Base-by-base conservation (phyloP, 345 rosid species). In the Brassica carinata region DNA sequence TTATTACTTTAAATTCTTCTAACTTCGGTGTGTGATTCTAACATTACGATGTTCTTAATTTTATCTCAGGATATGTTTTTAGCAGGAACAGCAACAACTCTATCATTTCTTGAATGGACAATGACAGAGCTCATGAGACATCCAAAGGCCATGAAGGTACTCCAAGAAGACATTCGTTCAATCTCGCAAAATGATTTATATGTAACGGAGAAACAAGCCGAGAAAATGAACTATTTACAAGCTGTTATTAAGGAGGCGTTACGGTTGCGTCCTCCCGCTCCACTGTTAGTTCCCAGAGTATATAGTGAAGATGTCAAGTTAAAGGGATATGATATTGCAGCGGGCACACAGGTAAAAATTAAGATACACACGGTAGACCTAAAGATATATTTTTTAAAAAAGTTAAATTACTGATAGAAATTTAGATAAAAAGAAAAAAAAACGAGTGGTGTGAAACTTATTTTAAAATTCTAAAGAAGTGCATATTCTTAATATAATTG, bases 251-350 rank as follows among this genome's bases (percentile, higher is more conserved):
- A 83, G 40, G 89, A 83, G 53, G 65, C 67, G 3, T 66, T 86
- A 18, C 78, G 86, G 19, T 70, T 83, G 17, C 78, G 74, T 65
- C 87, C 85, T 30, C 86, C 86, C 58, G 7, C 23, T 86, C 67
- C 76, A 23, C 19, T 84, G 4, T 51, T 84, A 19, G 40, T 75
- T 43, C 84, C 85, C 0, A 23, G 82, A 38, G 64, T 59, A 53
- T 64, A 78, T 1, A 72, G 65, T 1, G 15, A 80, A 45, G 74
- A 83, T 38, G 73, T 77, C 34, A 77, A 13, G 7, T 48, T 86
- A 43, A 59, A 58, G 3, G 85, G 84, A 13, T 82, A 78, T 13
- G 27, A 80, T 17, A 66, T 86, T 26, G 19, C 62, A 1, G 55
- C 77, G 4, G 79, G 84, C 45, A 86, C 82, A 19, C 79, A 18